Conservation (phyloP, 2,329 filamentous ascomycete genomes). For the Beauveria caledonica region DNA sequence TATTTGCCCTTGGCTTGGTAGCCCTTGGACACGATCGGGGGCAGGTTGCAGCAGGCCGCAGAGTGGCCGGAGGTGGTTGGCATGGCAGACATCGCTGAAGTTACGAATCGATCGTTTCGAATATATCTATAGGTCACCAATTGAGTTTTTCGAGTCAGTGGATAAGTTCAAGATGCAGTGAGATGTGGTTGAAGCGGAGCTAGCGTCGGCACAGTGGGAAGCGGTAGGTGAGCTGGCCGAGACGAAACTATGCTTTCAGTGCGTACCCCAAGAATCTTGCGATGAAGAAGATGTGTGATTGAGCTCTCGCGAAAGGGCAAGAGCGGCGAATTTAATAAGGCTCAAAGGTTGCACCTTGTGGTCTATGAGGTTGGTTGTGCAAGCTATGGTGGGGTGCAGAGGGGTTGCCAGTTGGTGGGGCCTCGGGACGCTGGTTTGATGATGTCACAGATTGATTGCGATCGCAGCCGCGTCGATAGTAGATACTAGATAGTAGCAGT, state of each 20-base stretch:
- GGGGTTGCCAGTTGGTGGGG: slow-evolving; percentile 2
- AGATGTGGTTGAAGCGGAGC: neutral
- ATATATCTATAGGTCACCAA: neutral
- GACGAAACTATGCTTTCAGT: neutral
- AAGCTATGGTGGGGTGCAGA: slow-evolving; percentile 8
- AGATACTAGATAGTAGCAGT: too few species aligned
- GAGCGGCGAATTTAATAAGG: neutral
- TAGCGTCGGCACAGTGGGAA: neutral
- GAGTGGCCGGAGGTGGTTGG: slow-evolving; percentile 45
- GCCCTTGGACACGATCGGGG: slow-evolving; percentile 46
- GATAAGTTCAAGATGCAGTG: neutral
- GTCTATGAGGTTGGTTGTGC: neutral
- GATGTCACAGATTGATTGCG: slow-evolving; percentile 1
- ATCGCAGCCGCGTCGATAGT: neutral
- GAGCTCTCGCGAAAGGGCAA: neutral
- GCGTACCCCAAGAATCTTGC: neutral
- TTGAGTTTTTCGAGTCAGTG: neutral
- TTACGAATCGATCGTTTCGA: neutral
- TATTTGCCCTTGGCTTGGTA: slow-evolving; percentile 50
- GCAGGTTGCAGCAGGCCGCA: slow-evolving; percentile 50
- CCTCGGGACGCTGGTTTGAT: neutral
- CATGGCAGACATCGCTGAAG: slow-evolving; percentile 38
- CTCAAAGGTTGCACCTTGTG: neutral
- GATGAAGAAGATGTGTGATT: neutral
- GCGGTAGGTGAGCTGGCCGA: neutral